A percentile compares a stretch with the other conserved stretches of the same genome.
Evolutionary conservation across 2,329 filamentous ascomycete genomes (phyloP).

Genomic region (Aureobasidium mangrovei): DNA sequence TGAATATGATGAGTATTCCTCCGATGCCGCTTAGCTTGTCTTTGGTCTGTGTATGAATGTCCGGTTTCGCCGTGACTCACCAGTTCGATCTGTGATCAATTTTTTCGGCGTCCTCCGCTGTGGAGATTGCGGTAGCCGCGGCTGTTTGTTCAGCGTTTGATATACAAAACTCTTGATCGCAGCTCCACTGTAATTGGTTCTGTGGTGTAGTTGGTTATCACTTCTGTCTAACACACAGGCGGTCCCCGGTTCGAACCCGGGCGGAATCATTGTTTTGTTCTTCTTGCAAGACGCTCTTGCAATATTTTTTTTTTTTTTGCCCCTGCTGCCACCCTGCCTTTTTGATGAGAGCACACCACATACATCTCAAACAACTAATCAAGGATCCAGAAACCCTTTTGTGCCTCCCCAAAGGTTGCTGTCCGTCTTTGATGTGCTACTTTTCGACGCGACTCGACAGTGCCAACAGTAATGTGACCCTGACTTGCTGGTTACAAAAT

Average conservation of each 20-base stretch:
- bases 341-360: no score
- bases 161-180: neutral
- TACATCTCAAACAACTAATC: no score
- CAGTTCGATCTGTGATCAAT: neutral
- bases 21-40: conserved; percentile 9
- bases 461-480: no score
- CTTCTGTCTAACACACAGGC: conserved; percentile 14
- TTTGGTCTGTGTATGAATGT: neutral
- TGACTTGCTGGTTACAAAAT: no score
- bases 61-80: conserved; percentile 13
- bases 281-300: no score
- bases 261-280: conserved; percentile 12
- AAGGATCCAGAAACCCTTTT: no score
- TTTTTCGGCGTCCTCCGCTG: neutral
- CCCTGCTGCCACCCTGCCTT: no score
- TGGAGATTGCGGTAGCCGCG: no score
- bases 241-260: conserved; percentile 10
- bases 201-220: conserved; percentile 15
- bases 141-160: neutral
- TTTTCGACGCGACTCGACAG: no score
- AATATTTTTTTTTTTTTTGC: neutral
- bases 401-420: no score
- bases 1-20: neutral
- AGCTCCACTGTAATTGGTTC: conserved; percentile 3
- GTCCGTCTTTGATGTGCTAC: no score